These are phyloP conservation scores for Leccinum obscurum DNA, from an alignment of 768 basidiomycete genomes.

Conservation along the genomic window DNA sequence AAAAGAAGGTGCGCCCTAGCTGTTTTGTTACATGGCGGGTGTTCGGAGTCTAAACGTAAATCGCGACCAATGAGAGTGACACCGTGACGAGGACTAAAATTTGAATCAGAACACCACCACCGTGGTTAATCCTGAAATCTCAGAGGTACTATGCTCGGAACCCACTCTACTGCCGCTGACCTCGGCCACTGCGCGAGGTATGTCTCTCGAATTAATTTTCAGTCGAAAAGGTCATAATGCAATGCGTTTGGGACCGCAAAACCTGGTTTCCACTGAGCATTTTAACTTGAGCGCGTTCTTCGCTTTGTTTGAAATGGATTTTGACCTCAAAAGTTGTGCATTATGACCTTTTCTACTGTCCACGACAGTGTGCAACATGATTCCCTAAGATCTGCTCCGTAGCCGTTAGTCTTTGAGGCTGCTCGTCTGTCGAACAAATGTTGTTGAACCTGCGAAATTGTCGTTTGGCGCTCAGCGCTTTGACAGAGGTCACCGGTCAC, in stretches of 20 bases:
- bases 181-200: conserved; percentile 10
- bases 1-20: no score
- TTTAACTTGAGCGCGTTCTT: conserved; percentile 2
- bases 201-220: conserved; percentile 13
- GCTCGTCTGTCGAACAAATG: not conserved
- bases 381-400: conserved; percentile 6
- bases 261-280: conserved; percentile 13
- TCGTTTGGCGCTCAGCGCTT: conserved; percentile 1
- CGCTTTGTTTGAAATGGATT: conserved; percentile 12
- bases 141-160: not conserved
- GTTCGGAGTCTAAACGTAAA: no score
- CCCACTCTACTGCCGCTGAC: not conserved
- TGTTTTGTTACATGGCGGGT: no score
- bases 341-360: conserved; percentile 30
- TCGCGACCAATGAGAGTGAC: no score
- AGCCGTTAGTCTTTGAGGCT: conserved; percentile 5
- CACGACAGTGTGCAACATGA: not conserved
- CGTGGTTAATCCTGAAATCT: not conserved
- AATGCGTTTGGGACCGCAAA: conserved; percentile 25
- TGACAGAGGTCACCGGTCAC: not conserved
- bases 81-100: no score
- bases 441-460: not conserved
- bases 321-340: conserved; percentile 26
- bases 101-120: not conserved
- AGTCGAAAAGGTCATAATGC: conserved; percentile 29